phyloP scores from a whole-genome alignment of 306 rosid species.

The Morella rubra region DNA sequence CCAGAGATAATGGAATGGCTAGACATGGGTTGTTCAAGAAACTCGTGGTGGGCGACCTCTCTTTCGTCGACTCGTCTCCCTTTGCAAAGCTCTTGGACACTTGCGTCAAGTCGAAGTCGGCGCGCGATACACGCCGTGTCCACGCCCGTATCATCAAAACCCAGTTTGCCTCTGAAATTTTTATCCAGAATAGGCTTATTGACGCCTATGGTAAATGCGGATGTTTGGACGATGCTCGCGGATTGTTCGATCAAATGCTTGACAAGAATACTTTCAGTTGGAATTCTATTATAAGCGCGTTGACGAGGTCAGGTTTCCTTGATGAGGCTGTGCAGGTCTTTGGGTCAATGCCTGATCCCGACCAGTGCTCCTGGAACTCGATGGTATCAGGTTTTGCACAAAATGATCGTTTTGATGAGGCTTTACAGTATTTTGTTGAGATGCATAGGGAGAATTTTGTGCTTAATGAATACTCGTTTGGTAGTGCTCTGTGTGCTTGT shows the following conservation, averaged over 20 bases:
- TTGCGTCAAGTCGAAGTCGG: slow-evolving; percentile 37
- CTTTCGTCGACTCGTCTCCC: slow-evolving; percentile 39
- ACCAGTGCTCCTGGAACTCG: slow-evolving; percentile 63
- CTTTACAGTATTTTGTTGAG: slow-evolving; percentile 38
- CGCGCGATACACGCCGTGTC: slow-evolving; percentile 25
- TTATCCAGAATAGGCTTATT: slow-evolving; percentile 47
- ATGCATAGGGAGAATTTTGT: slow-evolving; percentile 50
- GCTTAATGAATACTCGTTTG: slow-evolving; percentile 48
- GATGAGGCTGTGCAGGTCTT: slow-evolving; percentile 48
- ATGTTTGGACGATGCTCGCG: slow-evolving; percentile 33
- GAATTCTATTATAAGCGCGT: slow-evolving; percentile 41
- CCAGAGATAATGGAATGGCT: slow-evolving; percentile 37
- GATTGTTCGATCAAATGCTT: slow-evolving; percentile 46
- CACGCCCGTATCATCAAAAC: slow-evolving; percentile 48
- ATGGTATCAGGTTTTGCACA: slow-evolving; percentile 49
- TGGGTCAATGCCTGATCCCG: slow-evolving; percentile 42
- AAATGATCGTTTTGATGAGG: slow-evolving; percentile 39
- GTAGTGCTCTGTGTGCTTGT: slow-evolving; percentile 57
- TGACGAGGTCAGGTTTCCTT: slow-evolving; percentile 35
- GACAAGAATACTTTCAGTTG: slow-evolving; percentile 45
- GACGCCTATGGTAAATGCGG: slow-evolving; percentile 47
- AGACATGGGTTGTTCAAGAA: slow-evolving; percentile 35
- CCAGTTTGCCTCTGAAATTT: slow-evolving; percentile 41
- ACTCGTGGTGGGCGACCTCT: slow-evolving; percentile 39
- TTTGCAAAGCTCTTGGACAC: slow-evolving; percentile 47